A percentile compares a stretch with the other conserved stretches of the same genome.
Evolutionary conservation across 2,329 filamentous ascomycete species (phyloP).

Genomic region (Alternaria rosae): DNA sequence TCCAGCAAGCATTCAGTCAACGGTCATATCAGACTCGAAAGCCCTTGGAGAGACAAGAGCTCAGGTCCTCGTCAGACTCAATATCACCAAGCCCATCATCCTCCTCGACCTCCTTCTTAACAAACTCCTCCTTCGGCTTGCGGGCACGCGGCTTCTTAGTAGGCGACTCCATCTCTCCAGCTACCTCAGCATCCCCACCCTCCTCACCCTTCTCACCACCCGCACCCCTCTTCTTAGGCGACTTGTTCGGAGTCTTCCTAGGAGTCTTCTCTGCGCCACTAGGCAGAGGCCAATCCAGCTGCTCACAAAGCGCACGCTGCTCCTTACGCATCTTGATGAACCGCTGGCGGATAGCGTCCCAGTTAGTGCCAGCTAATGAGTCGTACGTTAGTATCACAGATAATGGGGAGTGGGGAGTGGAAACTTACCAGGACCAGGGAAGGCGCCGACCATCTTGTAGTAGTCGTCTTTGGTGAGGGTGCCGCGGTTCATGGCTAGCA

Average conservation of each 20-base stretch:
- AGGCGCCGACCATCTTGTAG: background rate
- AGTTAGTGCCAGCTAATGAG: background rate
- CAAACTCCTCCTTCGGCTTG: background rate
- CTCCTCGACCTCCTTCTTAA: background rate
- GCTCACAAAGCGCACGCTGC: background rate
- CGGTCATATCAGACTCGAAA: too few species aligned
- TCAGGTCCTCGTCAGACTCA: too few species aligned
- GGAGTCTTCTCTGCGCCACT: background rate
- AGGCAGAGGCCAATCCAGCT: background rate
- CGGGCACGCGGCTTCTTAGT: background rate
- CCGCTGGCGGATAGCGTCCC: background rate
- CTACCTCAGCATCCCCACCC: background rate
- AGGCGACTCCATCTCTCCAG: background rate
- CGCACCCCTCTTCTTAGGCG: background rate
- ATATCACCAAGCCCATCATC: background rate
- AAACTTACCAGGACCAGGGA: background rate
- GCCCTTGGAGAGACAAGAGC: too few species aligned
- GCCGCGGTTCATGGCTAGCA: background rate
- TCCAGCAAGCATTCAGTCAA: too few species aligned
- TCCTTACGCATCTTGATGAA: background rate
- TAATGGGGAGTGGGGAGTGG: background rate
- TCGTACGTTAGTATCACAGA: background rate
- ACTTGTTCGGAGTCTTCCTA: background rate
- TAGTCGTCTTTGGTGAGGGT: background rate
- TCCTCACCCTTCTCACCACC: background rate